phyloP scores from a whole-genome alignment of 345 rosid genomes.

The Salix exigua region DNA sequence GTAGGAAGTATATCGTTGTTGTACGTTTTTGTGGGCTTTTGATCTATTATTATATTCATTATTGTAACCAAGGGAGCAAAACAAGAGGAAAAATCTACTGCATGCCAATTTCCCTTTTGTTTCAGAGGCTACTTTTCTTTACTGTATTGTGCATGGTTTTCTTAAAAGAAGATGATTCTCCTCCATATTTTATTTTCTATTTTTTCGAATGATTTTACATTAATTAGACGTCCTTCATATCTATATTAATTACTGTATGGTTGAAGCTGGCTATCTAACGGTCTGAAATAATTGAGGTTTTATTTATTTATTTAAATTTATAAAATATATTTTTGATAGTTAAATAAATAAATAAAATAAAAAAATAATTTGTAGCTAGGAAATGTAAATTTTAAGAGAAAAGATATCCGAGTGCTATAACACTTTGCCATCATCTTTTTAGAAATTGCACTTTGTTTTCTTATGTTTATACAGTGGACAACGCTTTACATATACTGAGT shows the following conservation, averaged over 20 bases:
- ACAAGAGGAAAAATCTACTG: not conserved
- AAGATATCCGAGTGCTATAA: too few species aligned
- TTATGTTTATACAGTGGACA: too few species aligned
- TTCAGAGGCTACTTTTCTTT: constrained; percentile 32
- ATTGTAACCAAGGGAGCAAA: constrained; percentile 9
- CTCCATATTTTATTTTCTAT: constrained; percentile 28
- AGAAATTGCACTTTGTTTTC: too few species aligned
- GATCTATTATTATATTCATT: constrained; percentile 7
- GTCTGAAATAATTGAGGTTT: not conserved
- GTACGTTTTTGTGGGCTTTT: constrained; percentile 7
- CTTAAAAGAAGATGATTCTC: constrained; percentile 62
- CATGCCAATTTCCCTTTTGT: constrained; percentile 16
- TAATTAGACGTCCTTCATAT: accelerated
- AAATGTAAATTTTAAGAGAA: too few species aligned
- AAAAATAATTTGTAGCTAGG: too few species aligned
- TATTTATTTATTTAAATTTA: too few species aligned
- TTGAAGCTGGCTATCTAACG: not conserved
- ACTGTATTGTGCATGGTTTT: constrained; percentile 61
- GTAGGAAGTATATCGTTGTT: constrained; percentile 9
- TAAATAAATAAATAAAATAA: too few species aligned
- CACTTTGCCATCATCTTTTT: too few species aligned
- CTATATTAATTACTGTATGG: too few species aligned
- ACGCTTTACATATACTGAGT: too few species aligned
- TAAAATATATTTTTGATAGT: too few species aligned
- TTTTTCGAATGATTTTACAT: constrained; percentile 23